Percentiles rank a stretch among this genome's conserved stretches.
These are phyloP conservation scores for Globisporangium carolinianum DNA, from an alignment of 352 stramenopile genomes.

Conservation along the genomic window DNA sequence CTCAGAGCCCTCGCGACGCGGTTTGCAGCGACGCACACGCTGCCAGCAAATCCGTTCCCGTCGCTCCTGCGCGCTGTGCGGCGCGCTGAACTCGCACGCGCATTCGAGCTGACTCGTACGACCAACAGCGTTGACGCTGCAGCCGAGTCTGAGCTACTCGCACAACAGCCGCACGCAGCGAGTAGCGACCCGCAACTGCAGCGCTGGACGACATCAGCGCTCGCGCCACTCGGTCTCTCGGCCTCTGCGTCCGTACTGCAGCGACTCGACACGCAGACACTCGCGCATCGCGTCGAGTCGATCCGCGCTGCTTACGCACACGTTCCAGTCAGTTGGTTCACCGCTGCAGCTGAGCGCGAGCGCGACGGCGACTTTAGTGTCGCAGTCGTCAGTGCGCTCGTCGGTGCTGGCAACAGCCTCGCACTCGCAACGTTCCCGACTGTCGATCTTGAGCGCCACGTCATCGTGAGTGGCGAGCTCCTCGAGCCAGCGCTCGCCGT, in stretches of 20 bases:
- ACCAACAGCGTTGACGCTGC: not conserved
- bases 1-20: conserved; percentile 17
- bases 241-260: conserved; percentile 14
- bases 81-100: conserved; percentile 18
- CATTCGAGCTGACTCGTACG: conserved; percentile 5
- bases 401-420: conserved; percentile 14
- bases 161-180: conserved; percentile 9
- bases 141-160: conserved; percentile 2
- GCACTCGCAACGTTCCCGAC: conserved; percentile 7
- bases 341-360: not conserved
- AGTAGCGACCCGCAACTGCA: conserved; percentile 7
- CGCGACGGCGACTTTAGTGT: conserved; percentile 20
- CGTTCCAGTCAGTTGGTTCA: conserved; percentile 3
- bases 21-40: conserved; percentile 19
- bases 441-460: conserved; percentile 25
- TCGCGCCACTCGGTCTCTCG: conserved; percentile 22
- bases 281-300: not conserved
- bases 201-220: conserved; percentile 14
- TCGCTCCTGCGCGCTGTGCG: conserved; percentile 25
- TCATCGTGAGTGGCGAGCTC: conserved; percentile 27
- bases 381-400: conserved; percentile 18
- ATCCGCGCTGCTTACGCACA: not conserved
- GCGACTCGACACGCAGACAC: not conserved
- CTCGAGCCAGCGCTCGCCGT: conserved; percentile 41
- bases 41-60: conserved; percentile 35